Base-by-base conservation (phyloP, 2,329 filamentous ascomycete species). In the Botryotinia narcissicola region DNA sequence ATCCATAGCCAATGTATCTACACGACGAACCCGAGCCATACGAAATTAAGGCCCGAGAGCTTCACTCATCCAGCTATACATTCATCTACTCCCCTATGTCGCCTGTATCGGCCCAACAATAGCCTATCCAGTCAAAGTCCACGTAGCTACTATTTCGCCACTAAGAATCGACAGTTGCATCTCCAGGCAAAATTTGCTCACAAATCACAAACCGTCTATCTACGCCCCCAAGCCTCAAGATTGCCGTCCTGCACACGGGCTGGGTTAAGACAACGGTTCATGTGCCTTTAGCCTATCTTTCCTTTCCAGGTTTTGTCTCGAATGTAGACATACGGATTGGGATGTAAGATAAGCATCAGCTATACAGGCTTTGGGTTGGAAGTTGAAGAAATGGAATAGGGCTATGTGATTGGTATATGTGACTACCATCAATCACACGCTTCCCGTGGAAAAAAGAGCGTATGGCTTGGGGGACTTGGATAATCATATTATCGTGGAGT, bases 131-230 rank as follows among this genome's bases (percentile, higher is more conserved):
- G 18, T 63, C 40, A 22, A 22, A 44, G 25, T 63, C 14, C 4
- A 20, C 16, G 8, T 35, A 40, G 9, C 12, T 40, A 42, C 12
- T 7, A 16, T 6, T 42, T 42, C 60, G 51, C 51, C 51, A 57
- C 60, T 42, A 25, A 18, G 9, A 51, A 63, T 44, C 14, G 7
- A 29, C 37, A 12, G 14, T 22, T 20, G 40, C 40, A 64, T 32
- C 10, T 40, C n/a, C 7, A 48, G 18, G 20, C 20, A 54, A 14
- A 57, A 5, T 18, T 25, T 40, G 32, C 69, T 71, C 69, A 71
- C 69, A 71, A 71, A 63, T 63, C 69, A 63, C 14, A 71, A 54
- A 51, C 42, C 59, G 59, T 44, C 57, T 37, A 71, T 71, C 69
- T 71, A n/a, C 42, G 29, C 25, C 59, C 16, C n/a, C 7, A 62